Base-by-base conservation (phyloP, 495 filamentous ascomycete species). In the Trichoderma orchidacearum region DNA sequence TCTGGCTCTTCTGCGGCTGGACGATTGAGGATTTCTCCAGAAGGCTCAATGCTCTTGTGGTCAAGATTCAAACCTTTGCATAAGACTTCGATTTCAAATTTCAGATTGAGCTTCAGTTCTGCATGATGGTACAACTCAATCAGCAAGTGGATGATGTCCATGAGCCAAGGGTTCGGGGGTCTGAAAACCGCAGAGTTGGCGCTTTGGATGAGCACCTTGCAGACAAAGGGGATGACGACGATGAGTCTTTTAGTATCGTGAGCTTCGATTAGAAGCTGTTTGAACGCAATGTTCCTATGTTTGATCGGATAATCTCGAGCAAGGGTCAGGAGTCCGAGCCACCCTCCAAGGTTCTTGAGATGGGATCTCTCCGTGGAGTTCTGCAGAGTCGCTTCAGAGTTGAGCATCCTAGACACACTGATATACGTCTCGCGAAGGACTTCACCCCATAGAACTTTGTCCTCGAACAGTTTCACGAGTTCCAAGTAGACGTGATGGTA, bases 81-180 rank as follows among this genome's bases (percentile, higher is more conserved):
- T 9, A 99, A 76, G 7, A 97, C 90, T 67, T 99, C 93, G 60
- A 99, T 97, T 66, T 97, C 93, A 61, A 99, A 99, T 63, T 95
- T 96, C 31, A 92, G 81, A 61, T 96, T 95, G 36, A 96, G 77
- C 66, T 96, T 97, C 41, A 97, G 69, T 60, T 95, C 90, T n/a
- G 87, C 88, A 63, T 82, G 85, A 58, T 94, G 83, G 60, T 97
- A 97, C 15, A 99, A 79, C 60, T 97, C 93, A 54, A 93, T 84
- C 51, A 99, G 76, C 13, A 95, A 72, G 36, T 85, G 78, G 54
- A 97, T 76, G 34, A 96, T 89, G 56, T 97, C 93, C 88, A 96
- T 92, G 56, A 94, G 59, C 93, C 93, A 99, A 9, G 93, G 93
- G 64, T 96, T 97, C 12, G 93, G 92, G 8, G 93, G 90, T 60